Evolutionary conservation across 495 filamentous ascomycete genomes (phyloP), one percentile per base, ranked within the genome.

Genomic region (Podospora fimiseda): DNA sequence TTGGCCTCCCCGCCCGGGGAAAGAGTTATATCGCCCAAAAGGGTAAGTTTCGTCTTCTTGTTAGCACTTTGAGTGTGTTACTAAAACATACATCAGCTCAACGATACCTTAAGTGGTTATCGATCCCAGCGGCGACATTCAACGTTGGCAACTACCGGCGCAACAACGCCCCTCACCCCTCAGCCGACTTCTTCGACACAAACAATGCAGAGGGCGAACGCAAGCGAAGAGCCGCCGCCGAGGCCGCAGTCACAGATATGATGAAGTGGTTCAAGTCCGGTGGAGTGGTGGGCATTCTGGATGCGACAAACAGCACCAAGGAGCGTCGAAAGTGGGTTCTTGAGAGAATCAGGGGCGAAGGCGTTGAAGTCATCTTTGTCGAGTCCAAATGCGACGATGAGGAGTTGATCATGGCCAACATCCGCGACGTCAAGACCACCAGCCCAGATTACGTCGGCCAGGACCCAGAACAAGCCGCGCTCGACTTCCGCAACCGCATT

Each of bases 21-120:
- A 98, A 98, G 78, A 93, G 87, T 70, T 84, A 95, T 61, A 97
- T 98, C 62, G 92, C 93, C 33, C 89, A 93, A 61, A 96, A 96
- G 77, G 91, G 93, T 95, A 76, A 59, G 75, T 63, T 47, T 11
- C 19, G 42, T 41, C 48, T 43, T 22, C 24, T 45, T 14, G 13
- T 44, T 3, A n/a, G n/a, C n/a, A n/a, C n/a, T n/a, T n/a, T n/a
- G n/a, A n/a, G n/a, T n/a, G n/a, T n/a, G n/a, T n/a, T n/a, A n/a
- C n/a, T n/a, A n/a, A n/a, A n/a, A n/a, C n/a, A n/a, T n/a, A n/a
- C n/a, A n/a, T n/a, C 65, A 98, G 93, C 93, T 52, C 89, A 95
- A 67, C 82, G 93, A 24, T 98, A 98, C 70, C 83, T 98, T 18
- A 86, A 82, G 62, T 98, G 93, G 93, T 86, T 97, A 39, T 94